Conservation (phyloP, 495 filamentous ascomycete genomes). For the Sabuloglossum arenarium region DNA sequence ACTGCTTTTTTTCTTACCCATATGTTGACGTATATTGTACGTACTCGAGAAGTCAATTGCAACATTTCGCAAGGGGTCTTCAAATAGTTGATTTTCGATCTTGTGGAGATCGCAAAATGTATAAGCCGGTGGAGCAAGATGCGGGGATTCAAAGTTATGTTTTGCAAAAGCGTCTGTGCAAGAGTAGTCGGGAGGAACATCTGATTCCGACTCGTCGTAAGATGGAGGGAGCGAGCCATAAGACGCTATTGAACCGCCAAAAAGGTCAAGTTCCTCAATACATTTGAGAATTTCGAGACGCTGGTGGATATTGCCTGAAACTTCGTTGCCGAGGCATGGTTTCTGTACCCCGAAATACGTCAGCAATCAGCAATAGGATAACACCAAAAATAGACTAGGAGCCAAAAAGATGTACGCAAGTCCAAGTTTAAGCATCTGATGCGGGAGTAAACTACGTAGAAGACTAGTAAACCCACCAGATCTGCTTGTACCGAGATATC, state of each 20-base stretch:
- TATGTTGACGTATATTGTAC: not conserved
- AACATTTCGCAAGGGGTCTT: not conserved
- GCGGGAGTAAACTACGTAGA: too few species aligned
- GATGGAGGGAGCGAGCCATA: not conserved
- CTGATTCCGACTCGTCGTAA: not conserved
- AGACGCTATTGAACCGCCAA: not conserved
- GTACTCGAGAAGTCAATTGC: not conserved
- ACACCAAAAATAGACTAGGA: not conserved
- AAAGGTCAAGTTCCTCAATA: not conserved
- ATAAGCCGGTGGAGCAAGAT: not conserved
- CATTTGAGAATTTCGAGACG: not conserved
- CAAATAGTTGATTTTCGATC: not conserved
- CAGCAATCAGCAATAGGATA: not conserved
- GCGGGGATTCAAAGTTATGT: not conserved
- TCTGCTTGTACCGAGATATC: not conserved
- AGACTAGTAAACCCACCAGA: not conserved
- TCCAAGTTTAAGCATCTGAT: too few species aligned
- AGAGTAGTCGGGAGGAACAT: not conserved
- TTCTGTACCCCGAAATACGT: not conserved
- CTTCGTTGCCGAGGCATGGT: not conserved
- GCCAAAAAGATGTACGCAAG: not conserved
- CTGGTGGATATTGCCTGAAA: not conserved
- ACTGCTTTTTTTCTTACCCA: not conserved
- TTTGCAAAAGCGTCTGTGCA: not conserved
- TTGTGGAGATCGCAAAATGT: not conserved